Percentiles rank a stretch among this genome's conserved stretches.
Evolutionary conservation across 2,329 filamentous ascomycete genomes (phyloP).

Genomic region (Talaromyces atroroseus): DNA sequence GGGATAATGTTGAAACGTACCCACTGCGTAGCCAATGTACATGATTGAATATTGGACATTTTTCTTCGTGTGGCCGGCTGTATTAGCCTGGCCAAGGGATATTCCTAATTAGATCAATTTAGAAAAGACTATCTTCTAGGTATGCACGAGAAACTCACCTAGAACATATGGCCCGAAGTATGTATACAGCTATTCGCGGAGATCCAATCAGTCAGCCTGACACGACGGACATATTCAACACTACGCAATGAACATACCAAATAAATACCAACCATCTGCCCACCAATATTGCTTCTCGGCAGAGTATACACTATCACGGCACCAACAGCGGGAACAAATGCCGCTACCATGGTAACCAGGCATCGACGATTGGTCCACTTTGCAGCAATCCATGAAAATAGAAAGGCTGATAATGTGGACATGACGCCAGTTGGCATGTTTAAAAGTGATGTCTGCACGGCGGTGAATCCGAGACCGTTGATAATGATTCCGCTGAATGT

Average conservation of each 20-base stretch:
- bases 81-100: conserved; percentile 29
- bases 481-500: conserved; percentile 38
- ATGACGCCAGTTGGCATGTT: conserved; percentile 33
- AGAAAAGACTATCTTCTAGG: not conserved
- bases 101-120: conserved; percentile 14
- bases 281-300: conserved; percentile 28
- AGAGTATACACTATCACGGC: conserved; percentile 26
- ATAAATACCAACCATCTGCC: conserved; percentile 38
- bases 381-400: conserved; percentile 26
- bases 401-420: conserved; percentile 28
- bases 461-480: conserved; percentile 32
- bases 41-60: conserved; percentile 35
- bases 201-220: too few species aligned
- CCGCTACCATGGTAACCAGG: conserved; percentile 27
- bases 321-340: conserved; percentile 27
- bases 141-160: conserved; percentile 10
- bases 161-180: conserved; percentile 34
- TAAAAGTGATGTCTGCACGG: conserved; percentile 31
- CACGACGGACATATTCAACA: too few species aligned
- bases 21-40: conserved; percentile 37
- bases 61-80: conserved; percentile 38
- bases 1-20: conserved; percentile 14
- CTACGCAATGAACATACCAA: conserved; percentile 21
- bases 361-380: conserved; percentile 26
- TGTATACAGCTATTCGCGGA: conserved; percentile 30